Percentiles rank a stretch among this genome's conserved stretches.
Evolutionary conservation across 192 early-diverging fungal genomes (phyloP).

Genomic region (Glomus cerebriforme): DNA sequence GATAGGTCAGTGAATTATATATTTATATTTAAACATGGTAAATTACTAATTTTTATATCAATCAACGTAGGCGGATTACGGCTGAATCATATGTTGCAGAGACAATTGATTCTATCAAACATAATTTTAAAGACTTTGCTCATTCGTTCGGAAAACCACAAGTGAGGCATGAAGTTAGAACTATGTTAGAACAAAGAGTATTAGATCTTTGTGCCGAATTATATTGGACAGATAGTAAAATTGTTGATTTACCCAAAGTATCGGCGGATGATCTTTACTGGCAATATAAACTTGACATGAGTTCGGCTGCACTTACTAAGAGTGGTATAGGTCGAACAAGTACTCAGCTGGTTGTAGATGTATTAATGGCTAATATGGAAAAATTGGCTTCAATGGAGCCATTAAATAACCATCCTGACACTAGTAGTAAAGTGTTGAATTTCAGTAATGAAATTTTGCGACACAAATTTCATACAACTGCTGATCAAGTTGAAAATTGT

Average conservation of each 20-base stretch:
- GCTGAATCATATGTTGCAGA: slow-evolving; percentile 97
- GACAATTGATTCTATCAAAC: slow-evolving; percentile 90
- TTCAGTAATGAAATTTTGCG: slow-evolving; percentile 87
- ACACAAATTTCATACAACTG: slow-evolving; percentile 82
- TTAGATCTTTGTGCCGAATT: slow-evolving; percentile 88
- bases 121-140: slow-evolving; percentile 93
- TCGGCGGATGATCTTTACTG: slow-evolving; percentile 72
- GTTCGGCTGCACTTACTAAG: slow-evolving; percentile 88
- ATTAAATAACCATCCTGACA: slow-evolving; percentile 83
- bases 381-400: slow-evolving; percentile 78
- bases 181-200: slow-evolving; percentile 88
- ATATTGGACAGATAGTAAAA: slow-evolving; percentile 85
- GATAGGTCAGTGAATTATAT: slow-evolving; percentile 64
- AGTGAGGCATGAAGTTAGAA: slow-evolving; percentile 86
- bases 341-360: slow-evolving; percentile 91
- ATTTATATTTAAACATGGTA: not conserved
- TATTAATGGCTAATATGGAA: slow-evolving; percentile 82
- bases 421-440: slow-evolving; percentile 74
- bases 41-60: not conserved
- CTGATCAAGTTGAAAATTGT: slow-evolving; percentile 98
- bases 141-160: slow-evolving; percentile 91
- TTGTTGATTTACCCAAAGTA: slow-evolving; percentile 67
- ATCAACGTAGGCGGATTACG: slow-evolving; percentile 56
- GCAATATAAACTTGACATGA: slow-evolving; percentile 80
- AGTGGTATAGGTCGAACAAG: slow-evolving; percentile 89